phyloP scores from a whole-genome alignment of 805 yeast species.

The Candida nanaspora region DNA sequence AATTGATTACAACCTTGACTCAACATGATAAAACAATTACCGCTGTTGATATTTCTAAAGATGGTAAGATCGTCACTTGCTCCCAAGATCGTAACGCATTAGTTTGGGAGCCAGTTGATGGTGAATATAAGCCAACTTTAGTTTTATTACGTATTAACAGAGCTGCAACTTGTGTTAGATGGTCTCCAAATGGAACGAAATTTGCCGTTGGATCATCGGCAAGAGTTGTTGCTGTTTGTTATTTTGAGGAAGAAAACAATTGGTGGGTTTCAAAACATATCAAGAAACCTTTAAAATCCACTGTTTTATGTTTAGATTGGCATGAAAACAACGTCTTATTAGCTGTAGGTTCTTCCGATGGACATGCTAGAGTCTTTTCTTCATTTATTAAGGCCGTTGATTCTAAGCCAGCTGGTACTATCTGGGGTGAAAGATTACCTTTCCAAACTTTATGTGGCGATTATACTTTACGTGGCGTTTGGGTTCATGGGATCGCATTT shows the following conservation, averaged over 20 bases:
- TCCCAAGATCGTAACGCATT: conserved; percentile 97
- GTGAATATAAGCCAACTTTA: conserved; percentile 72
- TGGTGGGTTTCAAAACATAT: conserved; percentile 99
- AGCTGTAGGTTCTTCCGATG: conserved; percentile 90
- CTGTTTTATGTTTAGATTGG: conserved; percentile 81
- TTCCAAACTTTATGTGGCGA: conserved; percentile 90
- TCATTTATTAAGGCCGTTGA: conserved; percentile 88
- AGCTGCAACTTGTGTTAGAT: conserved; percentile 88
- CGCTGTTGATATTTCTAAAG: conserved; percentile 82
- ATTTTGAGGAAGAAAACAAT: conserved; percentile 91
- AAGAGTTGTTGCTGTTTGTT: conserved; percentile 89
- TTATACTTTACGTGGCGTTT: conserved; percentile 62
- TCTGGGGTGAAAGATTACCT: conserved; percentile 95
- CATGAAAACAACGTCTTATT: conserved; percentile 86
- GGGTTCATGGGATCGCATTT: conserved; percentile 90
- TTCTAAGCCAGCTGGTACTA: conserved; percentile 66
- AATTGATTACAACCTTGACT: conserved; percentile 54
- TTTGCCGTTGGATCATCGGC: conserved; percentile 98
- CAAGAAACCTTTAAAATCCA: conserved; percentile 88
- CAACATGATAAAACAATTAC: conserved; percentile 95
- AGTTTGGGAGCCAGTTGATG: conserved; percentile 78
- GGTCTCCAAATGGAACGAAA: conserved; percentile 94
- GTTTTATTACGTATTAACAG: conserved; percentile 89
- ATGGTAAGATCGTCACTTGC: conserved; percentile 90
- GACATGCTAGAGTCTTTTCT: conserved; percentile 83